A percentile compares a stretch with the other conserved stretches of the same genome.
phyloP scores from a whole-genome alignment of 305 asterid genomes.

The Salvia sclarea region DNA sequence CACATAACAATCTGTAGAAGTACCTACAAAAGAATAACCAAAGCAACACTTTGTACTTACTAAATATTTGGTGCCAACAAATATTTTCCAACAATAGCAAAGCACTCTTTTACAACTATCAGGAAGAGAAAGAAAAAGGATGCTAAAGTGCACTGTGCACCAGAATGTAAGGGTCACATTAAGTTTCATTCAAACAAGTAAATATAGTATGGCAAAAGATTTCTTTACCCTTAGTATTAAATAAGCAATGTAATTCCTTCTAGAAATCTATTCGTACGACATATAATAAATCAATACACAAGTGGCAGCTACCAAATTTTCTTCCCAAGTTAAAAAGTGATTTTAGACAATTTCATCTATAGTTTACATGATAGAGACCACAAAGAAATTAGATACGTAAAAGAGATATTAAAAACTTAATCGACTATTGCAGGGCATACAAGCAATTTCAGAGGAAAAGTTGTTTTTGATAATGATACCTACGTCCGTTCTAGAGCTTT shows the following conservation, averaged over 20 bases:
- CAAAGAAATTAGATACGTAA: not conserved
- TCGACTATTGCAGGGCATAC: conserved; percentile 9
- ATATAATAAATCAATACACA: not conserved
- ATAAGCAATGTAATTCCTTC: conserved; percentile 2
- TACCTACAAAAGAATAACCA: conserved; percentile 56
- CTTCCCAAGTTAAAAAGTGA: not conserved
- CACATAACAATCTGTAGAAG: conserved; percentile 69
- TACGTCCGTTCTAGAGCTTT: conserved; percentile 95
- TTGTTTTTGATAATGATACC: conserved; percentile 56
- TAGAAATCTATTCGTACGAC: not conserved
- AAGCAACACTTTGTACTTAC: not conserved
- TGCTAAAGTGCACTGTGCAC: conserved; percentile 9
- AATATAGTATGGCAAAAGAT: not conserved
- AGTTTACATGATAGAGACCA: not conserved
- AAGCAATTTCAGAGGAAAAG: conserved; percentile 23
- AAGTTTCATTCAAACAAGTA: not conserved
- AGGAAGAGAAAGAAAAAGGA: not conserved
- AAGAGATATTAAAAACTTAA: conserved; percentile 16
- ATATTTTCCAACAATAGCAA: conserved; percentile 11
- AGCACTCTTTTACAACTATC: conserved; percentile 16
- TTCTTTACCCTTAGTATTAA: conserved; percentile 14
- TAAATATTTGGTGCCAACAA: conserved; percentile 16
- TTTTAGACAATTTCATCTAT: conserved; percentile 1
- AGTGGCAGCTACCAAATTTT: not conserved
- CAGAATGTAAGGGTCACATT: not conserved